Conservation (phyloP, 2,329 filamentous ascomycete species). For the Fusarium sp. region DNA sequence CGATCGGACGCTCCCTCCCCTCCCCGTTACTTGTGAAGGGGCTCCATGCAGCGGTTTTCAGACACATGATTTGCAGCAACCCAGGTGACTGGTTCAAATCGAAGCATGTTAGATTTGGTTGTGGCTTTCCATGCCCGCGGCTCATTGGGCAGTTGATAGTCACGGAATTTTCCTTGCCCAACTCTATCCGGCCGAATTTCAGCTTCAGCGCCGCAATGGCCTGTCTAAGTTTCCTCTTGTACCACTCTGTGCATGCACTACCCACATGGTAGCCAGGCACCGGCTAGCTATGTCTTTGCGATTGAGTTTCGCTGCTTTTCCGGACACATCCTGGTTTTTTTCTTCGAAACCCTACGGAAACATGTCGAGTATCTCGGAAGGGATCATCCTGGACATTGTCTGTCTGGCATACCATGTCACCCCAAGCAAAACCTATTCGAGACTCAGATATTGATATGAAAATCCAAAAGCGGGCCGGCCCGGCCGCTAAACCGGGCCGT, state of each 20-base stretch:
- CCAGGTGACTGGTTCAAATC: constrained; percentile 41
- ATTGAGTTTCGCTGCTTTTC: constrained; percentile 22
- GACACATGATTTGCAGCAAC: constrained; percentile 50
- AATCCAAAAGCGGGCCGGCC: constrained; percentile 41
- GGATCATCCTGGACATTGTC: neutral
- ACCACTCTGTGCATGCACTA: neutral
- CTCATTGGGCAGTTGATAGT: constrained; percentile 31
- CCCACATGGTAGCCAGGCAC: constrained; percentile 6
- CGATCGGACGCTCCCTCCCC: constrained; percentile 39
- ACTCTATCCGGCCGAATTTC: constrained; percentile 29
- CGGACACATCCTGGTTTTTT: neutral
- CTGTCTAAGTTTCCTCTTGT: constrained; percentile 16
- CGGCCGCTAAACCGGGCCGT: constrained; percentile 42
- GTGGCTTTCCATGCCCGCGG: constrained; percentile 6
- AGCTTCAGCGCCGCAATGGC: constrained; percentile 12
- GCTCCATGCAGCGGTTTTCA: constrained; percentile 42
- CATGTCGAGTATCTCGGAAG: neutral
- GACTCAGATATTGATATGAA: constrained; percentile 23
- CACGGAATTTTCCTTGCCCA: constrained; percentile 29
- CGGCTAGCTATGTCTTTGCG: constrained; percentile 11
- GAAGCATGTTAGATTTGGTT: constrained; percentile 32
- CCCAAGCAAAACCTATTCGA: constrained; percentile 2
- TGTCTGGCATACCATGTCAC: constrained; percentile 1
- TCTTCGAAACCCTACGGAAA: neutral
- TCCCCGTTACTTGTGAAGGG: constrained; percentile 36